Percentiles rank a stretch among this genome's conserved stretches.
Conservation (phyloP, 2,329 filamentous ascomycete species). For the Aspergillus brunneoviolaceus region DNA sequence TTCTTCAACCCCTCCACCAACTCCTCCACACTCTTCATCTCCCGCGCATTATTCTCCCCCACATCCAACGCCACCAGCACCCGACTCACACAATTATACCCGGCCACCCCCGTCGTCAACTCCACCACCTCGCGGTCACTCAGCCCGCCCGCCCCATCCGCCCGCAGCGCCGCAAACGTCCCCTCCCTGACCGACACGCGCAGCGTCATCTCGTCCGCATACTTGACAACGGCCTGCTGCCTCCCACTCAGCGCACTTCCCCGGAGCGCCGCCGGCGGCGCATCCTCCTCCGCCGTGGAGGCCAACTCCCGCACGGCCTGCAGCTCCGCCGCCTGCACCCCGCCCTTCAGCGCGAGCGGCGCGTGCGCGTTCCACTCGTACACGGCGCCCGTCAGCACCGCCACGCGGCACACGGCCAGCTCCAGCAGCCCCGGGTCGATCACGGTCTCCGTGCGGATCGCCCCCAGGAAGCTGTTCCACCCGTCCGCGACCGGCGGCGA, state of each 20-base stretch:
- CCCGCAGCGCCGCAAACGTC: conserved; percentile 62
- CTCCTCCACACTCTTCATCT: conserved; percentile 68
- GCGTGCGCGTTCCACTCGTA: conserved; percentile 84
- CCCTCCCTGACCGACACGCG: conserved; percentile 66
- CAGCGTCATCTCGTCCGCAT: conserved; percentile 80
- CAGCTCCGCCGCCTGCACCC: conserved; percentile 42
- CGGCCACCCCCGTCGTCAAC: conserved; percentile 79
- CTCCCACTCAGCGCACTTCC: conserved; percentile 51
- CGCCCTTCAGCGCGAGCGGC: conserved; percentile 55
- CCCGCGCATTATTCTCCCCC: conserved; percentile 43
- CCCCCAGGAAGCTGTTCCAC: conserved; percentile 58
- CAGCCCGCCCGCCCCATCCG: conserved; percentile 52
- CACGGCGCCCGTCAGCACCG: conserved; percentile 74
- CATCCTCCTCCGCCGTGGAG: conserved; percentile 40
- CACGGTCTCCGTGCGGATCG: conserved; percentile 53
- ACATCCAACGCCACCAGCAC: conserved; percentile 81
- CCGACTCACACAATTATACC: conserved; percentile 84
- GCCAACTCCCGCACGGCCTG: conserved; percentile 56
- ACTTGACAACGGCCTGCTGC: conserved; percentile 68
- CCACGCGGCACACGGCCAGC: conserved; percentile 76
- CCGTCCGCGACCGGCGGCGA: conserved; percentile 72
- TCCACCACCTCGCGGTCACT: conserved; percentile 75
- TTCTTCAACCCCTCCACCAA: conserved; percentile 53
- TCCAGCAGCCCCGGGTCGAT: conserved; percentile 61
- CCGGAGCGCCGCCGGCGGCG: conserved; percentile 43